Evolutionary conservation across 768 basidiomycete genomes (phyloP), one percentile per base, ranked within the genome.

Genomic region (Leccinum subtestaceum): DNA sequence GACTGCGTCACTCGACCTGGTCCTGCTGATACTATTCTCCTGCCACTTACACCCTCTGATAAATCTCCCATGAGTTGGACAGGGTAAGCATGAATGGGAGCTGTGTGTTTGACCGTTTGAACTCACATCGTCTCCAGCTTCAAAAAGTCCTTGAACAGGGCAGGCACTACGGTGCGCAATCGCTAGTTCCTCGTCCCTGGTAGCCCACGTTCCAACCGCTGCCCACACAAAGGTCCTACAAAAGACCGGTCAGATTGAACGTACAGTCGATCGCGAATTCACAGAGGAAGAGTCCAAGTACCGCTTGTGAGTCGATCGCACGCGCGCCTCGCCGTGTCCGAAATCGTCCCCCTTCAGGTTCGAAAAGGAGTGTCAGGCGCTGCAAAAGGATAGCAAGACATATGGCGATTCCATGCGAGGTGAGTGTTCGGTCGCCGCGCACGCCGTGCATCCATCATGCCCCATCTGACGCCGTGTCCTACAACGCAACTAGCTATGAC

Each of bases 161-260:
- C 92, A 27, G 93, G 93, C 53, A 98, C 95, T 13, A 95, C 92
- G 65, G 87, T 93, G 73, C 67, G 84, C 68, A 64, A 60, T 59
- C 55, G 57, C 63, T 58, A 65, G 47, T 40, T 12, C 29, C 45
- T 51, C 54, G 23, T 29, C 29, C 51, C 59, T 43, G 45, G 45
- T 34, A 52, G 12, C 32, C 31, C 17, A 23, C 56, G 55, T 56
- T 62, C 62, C 53, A 53, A 51, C 17, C 5, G 17, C 21, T 56
- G 40, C 63, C 45, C 56, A 40, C 31, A 27, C 53, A 46, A 70
- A 94, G 91, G 82, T 98, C 67, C 82, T 96, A 72, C 95, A 98
- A 81, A 98, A 98, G 85, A 96, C 95, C 1, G 96, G 96, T 57
- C 95, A 98, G 76, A 93, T 98, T 60, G 96, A 98, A 72, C 82